Base-by-base conservation (phyloP, 345 rosid genomes). In the Arabis hirsuta region DNA sequence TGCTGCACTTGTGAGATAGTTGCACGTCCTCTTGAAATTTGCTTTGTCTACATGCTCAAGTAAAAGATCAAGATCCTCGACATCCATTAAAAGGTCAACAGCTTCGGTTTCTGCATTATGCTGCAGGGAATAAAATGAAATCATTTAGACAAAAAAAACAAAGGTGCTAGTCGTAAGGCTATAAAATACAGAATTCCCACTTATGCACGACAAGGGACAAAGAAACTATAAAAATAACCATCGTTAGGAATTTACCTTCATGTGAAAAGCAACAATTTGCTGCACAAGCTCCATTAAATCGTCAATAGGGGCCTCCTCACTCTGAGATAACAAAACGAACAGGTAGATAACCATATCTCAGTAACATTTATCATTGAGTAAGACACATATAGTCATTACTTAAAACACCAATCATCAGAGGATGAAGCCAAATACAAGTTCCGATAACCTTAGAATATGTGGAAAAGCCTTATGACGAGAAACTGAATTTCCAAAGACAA, bases 41-140 rank as follows among this genome's bases (percentile, higher is more conserved):
- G 97, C 78, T 9, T 67, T 59, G 77, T 92, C 99, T 38, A 91
- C 97, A 67, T 88, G 86, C 79, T 95, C 88, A 78, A 86, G 76
- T 67, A 91, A 79, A 65, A 85, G 87, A 73, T 90, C 90, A 81
- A 96, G 96, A 83, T 92, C 97, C 76, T 92, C 99, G 80, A 92
- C 98, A 88, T 95, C 99, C 96, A 95, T 95, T 64, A 95, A 73
- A 54, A 95, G 88, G 83, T 95, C 97, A 76, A 95, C 94, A 72
- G 98, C 99, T 81, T 95, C 99, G 10, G 98, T 93, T 84, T 95
- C 98, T 62, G 97, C 97, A 81, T 95, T 95, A 79, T 95, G 97
- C 98, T 95, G 88, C 74, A 78, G 34, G 16, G 43, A 65, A 42
- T 10, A 65, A 51, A 64, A 42, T 43, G 32, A 13, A 56, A 50